These are phyloP conservation scores for Populus nigra DNA, from an alignment of 345 rosid genomes.

Conservation along the genomic window DNA sequence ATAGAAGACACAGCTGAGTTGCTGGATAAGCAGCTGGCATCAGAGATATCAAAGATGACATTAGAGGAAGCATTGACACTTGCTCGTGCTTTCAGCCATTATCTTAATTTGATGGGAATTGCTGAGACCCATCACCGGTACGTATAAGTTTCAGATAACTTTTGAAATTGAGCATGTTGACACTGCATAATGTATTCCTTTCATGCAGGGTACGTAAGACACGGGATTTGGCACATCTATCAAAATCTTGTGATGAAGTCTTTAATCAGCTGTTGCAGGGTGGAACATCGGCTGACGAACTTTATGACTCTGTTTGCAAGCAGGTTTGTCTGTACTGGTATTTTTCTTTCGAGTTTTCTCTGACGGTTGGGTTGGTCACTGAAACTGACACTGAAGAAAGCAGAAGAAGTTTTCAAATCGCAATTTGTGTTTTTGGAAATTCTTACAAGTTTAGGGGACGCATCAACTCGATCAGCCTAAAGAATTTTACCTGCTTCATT, in stretches of 20 bases:
- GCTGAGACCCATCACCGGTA: conserved; percentile 97
- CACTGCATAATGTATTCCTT: conserved; percentile 5
- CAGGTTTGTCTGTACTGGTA: conserved; percentile 49
- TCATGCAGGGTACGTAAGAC: conserved; percentile 71
- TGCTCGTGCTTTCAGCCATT: conserved; percentile 93
- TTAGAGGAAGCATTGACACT: conserved; percentile 79
- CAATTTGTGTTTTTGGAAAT: background rate
- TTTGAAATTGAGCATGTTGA: background rate
- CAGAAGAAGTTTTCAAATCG: background rate
- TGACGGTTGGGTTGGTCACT: background rate
- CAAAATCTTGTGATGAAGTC: conserved; percentile 92
- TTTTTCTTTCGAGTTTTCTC: conserved; percentile 5
- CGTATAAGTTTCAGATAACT: background rate
- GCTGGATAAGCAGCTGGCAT: conserved; percentile 78
- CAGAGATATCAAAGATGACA: conserved; percentile 76
- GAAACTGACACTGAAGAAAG: background rate
- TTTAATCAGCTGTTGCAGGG: conserved; percentile 75
- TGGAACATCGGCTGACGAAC: conserved; percentile 72
- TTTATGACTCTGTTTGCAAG: conserved; percentile 78
- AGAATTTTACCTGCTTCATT: background rate
- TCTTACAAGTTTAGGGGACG: background rate
- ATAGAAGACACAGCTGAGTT: conserved; percentile 80
- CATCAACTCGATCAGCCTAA: background rate
- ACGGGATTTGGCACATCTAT: conserved; percentile 44
- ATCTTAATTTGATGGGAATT: conserved; percentile 87